Evolutionary conservation across 768 basidiomycete species (phyloP).

Genomic region (Mycena filopes): DNA sequence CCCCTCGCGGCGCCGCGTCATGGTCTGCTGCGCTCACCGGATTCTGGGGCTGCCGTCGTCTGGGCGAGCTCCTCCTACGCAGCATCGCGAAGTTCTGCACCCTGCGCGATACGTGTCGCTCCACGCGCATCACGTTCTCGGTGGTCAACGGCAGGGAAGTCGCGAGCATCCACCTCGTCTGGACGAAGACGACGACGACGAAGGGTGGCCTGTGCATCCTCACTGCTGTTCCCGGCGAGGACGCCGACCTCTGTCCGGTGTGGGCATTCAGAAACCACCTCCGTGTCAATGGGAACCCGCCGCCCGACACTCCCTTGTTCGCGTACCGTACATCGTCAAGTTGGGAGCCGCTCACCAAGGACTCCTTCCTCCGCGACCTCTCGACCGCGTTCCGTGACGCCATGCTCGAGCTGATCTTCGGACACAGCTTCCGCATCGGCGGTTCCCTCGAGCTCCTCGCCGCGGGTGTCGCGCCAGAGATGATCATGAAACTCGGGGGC

Average conservation of each 20-base stretch:
- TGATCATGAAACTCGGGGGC: constrained; percentile 14
- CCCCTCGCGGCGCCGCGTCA: neutral
- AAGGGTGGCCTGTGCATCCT: neutral
- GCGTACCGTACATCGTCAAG: neutral
- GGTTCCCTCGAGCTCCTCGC: constrained; percentile 5
- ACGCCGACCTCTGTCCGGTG: neutral
- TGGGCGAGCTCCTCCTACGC: constrained; percentile 10
- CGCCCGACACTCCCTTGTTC: neutral
- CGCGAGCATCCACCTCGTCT: neutral
- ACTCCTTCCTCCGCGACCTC: neutral
- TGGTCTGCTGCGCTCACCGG: constrained; percentile 3
- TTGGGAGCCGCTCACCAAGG: neutral
- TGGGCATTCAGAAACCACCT: neutral
- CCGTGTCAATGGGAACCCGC: neutral
- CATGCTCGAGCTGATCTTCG: neutral
- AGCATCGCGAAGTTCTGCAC: neutral
- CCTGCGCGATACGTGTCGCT: neutral
- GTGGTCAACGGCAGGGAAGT: neutral
- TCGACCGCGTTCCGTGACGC: neutral
- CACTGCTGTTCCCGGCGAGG: neutral
- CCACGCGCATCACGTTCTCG: neutral
- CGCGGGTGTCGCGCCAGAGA: constrained; percentile 2
- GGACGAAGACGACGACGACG: constrained; percentile 3
- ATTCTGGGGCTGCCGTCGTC: constrained; percentile 20
- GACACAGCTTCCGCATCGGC: constrained; percentile 23